phyloP scores from a whole-genome alignment of 2,329 filamentous ascomycete genomes.

The Cercospora zeae-maydis region DNA sequence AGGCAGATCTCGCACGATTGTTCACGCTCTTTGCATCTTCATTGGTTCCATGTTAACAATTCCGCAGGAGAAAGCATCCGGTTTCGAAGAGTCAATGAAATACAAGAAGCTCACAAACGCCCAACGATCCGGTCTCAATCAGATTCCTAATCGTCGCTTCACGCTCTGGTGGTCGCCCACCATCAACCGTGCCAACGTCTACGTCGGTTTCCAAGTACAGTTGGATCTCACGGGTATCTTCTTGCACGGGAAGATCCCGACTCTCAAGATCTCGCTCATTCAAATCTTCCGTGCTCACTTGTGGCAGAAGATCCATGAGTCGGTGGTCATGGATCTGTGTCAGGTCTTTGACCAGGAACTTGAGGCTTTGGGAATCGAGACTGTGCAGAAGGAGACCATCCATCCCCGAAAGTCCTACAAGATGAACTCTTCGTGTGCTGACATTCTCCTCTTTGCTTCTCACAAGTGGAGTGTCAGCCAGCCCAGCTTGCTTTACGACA shows the following conservation, averaged over 20 bases:
- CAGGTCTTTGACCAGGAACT: slow-evolving; percentile 98
- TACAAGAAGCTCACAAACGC: slow-evolving; percentile 99
- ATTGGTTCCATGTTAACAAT: slow-evolving; percentile 31
- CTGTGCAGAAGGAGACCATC: slow-evolving; percentile 97
- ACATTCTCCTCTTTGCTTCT: slow-evolving; percentile 92
- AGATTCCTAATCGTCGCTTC: slow-evolving; percentile 97
- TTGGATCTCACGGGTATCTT: slow-evolving; percentile 97
- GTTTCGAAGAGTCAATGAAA: slow-evolving; percentile 66
- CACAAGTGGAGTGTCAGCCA: slow-evolving; percentile 99
- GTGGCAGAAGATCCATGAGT: slow-evolving; percentile 99
- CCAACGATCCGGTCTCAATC: slow-evolving; percentile 92
- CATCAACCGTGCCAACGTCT: slow-evolving; percentile 70
- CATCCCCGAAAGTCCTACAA: slow-evolving; percentile 99
- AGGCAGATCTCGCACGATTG: background rate
- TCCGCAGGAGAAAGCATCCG: slow-evolving; percentile 13
- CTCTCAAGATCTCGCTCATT: slow-evolving; percentile 94
- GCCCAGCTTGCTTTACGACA: slow-evolving; percentile 90
- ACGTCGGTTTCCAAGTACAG: slow-evolving; percentile 98
- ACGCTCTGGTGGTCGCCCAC: slow-evolving; percentile 87
- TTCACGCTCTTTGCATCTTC: background rate
- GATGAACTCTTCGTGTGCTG: slow-evolving; percentile 99
- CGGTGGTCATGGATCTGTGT: slow-evolving; percentile 96
- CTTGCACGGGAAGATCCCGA: slow-evolving; percentile 97
- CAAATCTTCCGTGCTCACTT: slow-evolving; percentile 99
- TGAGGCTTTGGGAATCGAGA: slow-evolving; percentile 92